A percentile compares a stretch with the other conserved stretches of the same genome.
These are phyloP conservation scores for Flammula alnicola DNA, from an alignment of 1,284 basidiomycete species.

Conservation along the genomic window DNA sequence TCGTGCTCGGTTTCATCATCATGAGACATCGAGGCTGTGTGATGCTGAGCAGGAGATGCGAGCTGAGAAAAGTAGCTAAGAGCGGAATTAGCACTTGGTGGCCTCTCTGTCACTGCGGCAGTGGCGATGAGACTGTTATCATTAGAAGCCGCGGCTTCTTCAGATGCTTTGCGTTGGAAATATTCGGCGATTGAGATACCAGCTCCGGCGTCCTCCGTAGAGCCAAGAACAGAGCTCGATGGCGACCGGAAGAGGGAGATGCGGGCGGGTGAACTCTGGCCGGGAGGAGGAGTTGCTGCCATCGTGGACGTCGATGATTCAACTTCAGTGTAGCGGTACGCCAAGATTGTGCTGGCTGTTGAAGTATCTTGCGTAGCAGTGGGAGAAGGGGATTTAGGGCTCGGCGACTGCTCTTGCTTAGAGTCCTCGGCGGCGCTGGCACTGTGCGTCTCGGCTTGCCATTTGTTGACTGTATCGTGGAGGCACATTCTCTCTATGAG, in stretches of 20 bases:
- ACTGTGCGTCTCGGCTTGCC: not conserved
- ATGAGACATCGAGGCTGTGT: not conserved
- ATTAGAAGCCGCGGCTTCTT: not conserved
- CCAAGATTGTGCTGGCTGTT: constrained; percentile 10
- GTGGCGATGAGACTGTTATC: not conserved
- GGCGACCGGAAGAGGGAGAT: not conserved
- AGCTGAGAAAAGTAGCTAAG: constrained; percentile 20
- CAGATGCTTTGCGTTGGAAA: constrained; percentile 17
- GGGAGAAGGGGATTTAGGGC: not conserved
- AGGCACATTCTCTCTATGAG: constrained; percentile 5
- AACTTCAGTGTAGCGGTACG: not conserved
- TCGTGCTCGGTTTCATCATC: not conserved
- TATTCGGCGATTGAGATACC: constrained; percentile 21
- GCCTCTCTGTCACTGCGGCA: not conserved
- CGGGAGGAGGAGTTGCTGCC: constrained; percentile 3
- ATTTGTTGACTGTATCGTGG: constrained; percentile 1
- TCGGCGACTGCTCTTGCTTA: constrained; percentile 1
- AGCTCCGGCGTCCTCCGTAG: constrained; percentile 3
- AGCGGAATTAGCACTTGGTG: constrained; percentile 15
- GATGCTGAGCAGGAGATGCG: not conserved
- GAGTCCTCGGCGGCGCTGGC: not conserved
- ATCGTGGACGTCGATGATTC: not conserved
- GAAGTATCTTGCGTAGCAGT: constrained; percentile 4
- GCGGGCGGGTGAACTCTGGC: too few relatives aligned
- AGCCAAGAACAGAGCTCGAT: not conserved